Conservation (phyloP, 2,329 filamentous ascomycete species). For the Fusarium phyllophilum region DNA sequence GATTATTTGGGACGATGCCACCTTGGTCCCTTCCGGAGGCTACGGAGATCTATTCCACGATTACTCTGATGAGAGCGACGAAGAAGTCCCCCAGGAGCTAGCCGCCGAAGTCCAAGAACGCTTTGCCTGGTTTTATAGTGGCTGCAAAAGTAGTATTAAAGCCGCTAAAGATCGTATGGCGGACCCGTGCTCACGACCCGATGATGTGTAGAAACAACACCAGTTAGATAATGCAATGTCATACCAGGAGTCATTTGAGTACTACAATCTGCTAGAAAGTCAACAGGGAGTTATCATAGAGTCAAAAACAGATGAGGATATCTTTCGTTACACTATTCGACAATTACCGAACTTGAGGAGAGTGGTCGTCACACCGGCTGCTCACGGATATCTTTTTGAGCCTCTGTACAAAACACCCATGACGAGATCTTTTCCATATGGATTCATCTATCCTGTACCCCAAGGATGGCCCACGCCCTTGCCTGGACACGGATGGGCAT, state of each 20-base stretch:
- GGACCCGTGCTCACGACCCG: not conserved
- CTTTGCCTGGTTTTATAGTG: not conserved
- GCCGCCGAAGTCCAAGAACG: not conserved
- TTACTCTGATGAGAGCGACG: fast-evolving
- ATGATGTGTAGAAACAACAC: not conserved
- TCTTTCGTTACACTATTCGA: not conserved
- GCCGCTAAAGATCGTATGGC: not conserved
- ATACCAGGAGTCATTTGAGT: not conserved
- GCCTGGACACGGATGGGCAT: fast-evolving
- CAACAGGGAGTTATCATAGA: fast-evolving
- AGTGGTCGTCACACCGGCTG: not conserved
- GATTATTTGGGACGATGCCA: not conserved
- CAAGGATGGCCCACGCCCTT: not conserved
- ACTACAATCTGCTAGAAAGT: not conserved
- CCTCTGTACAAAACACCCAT: not conserved
- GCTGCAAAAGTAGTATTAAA: not conserved
- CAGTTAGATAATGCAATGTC: not conserved
- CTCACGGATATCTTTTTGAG: not conserved
- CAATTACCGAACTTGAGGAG: not conserved
- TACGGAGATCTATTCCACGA: too few relatives aligned
- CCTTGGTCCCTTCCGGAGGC: not conserved
- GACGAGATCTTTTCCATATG: not conserved
- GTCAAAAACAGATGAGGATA: not conserved
- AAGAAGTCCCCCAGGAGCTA: not conserved
- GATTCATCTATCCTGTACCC: not conserved